These are phyloP conservation scores for Eucalyptus curtisii DNA, from an alignment of 345 rosid genomes.

Conservation along the genomic window DNA sequence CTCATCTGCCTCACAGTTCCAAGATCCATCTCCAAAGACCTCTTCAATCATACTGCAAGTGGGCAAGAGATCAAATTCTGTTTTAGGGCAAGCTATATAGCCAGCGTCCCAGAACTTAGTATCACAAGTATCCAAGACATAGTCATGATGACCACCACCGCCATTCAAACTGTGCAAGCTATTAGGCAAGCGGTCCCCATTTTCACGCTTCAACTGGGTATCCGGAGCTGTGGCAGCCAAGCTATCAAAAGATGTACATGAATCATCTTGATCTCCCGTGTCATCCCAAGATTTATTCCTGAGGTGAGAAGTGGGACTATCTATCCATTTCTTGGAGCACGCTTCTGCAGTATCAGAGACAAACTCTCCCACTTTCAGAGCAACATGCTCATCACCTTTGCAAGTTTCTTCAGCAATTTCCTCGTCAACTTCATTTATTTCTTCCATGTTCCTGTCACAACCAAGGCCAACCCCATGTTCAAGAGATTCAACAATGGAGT, in stretches of 20 bases:
- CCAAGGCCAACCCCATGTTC: constrained; percentile 8
- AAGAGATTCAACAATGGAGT: constrained; percentile 42
- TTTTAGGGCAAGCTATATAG: constrained; percentile 4
- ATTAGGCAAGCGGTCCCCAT: not conserved
- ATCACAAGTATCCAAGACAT: constrained; percentile 15
- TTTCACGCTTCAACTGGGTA: constrained; percentile 2
- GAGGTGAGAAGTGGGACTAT: not conserved
- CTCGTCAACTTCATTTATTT: constrained; percentile 9
- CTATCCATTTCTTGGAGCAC: not conserved
- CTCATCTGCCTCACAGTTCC: constrained; percentile 4
- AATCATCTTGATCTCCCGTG: constrained; percentile 10
- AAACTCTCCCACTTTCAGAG: not conserved
- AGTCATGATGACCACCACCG: constrained; percentile 8
- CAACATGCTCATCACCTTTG: not conserved
- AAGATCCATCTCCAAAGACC: constrained; percentile 38
- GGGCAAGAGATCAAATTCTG: constrained; percentile 25
- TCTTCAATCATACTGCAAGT: constrained; percentile 47
- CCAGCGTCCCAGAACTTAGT: constrained; percentile 31
- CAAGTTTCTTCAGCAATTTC: not conserved
- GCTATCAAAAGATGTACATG: constrained; percentile 22
- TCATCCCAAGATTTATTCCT: not conserved
- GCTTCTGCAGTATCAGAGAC: not conserved
- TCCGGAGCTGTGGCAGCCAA: not conserved
- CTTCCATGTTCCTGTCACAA: constrained; percentile 3
- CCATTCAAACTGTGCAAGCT: not conserved